These are phyloP conservation scores for Plenodomus tracheiphilus DNA, from an alignment of 2,329 filamentous ascomycete species.

Conservation along the genomic window DNA sequence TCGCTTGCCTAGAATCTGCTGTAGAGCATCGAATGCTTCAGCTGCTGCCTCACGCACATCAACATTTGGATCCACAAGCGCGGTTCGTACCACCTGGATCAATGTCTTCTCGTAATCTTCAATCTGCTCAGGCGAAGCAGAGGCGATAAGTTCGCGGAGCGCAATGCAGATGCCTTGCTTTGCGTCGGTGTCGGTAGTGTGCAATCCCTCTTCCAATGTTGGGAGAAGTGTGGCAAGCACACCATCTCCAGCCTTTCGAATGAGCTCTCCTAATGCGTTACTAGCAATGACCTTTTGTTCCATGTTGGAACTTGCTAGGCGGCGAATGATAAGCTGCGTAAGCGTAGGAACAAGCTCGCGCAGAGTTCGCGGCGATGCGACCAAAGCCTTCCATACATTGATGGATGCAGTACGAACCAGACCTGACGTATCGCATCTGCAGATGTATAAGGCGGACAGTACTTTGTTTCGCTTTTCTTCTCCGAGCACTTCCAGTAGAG, in stretches of 20 bases:
- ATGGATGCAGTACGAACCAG: conserved; percentile 88
- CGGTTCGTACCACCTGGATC: conserved; percentile 90
- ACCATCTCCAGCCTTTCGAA: conserved; percentile 93
- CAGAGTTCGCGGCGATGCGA: conserved; percentile 86
- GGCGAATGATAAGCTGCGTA: conserved; percentile 90
- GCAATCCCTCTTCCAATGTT: conserved; percentile 87
- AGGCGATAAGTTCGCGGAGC: conserved; percentile 87
- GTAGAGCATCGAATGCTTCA: conserved; percentile 93
- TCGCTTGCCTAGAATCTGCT: conserved; percentile 90
- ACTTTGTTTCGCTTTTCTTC: conserved; percentile 97
- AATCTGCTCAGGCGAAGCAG: conserved; percentile 83
- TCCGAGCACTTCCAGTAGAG: conserved; percentile 90
- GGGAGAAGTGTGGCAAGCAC: conserved; percentile 86
- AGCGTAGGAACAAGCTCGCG: conserved; percentile 95
- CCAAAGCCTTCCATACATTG: conserved; percentile 94
- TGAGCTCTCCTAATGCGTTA: conserved; percentile 93
- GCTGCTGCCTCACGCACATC: conserved; percentile 95
- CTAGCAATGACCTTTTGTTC: conserved; percentile 99
- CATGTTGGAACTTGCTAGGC: conserved; percentile 93
- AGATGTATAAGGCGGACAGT: conserved; percentile 95
- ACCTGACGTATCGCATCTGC: conserved; percentile 92
- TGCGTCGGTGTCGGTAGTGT: conserved; percentile 88
- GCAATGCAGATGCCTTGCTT: conserved; percentile 98
- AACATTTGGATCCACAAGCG: conserved; percentile 83
- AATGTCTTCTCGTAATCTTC: conserved; percentile 95